These are phyloP conservation scores for Colletotrichum sublineola DNA, from an alignment of 2,329 filamentous ascomycete genomes.

Conservation along the genomic window DNA sequence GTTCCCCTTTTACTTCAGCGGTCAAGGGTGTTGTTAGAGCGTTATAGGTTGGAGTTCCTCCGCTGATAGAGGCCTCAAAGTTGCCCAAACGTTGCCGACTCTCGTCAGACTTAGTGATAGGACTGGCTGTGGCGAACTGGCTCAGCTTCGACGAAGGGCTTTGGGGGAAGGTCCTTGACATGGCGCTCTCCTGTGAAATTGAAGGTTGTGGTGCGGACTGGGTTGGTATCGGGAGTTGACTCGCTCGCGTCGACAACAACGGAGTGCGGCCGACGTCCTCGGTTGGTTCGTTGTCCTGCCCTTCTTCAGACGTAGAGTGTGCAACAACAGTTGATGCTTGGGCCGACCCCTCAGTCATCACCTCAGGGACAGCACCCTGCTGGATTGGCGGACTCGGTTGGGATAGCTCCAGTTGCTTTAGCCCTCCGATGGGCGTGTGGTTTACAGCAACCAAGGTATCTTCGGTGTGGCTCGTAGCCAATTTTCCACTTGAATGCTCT, in stretches of 20 bases:
- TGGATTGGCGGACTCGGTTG: not conserved
- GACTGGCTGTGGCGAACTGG: not conserved
- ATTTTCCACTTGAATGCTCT: not conserved
- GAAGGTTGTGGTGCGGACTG: not conserved
- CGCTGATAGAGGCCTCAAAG: not conserved
- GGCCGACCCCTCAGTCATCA: not conserved
- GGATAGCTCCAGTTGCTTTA: not conserved
- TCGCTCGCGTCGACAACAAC: not conserved
- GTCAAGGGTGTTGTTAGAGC: conserved; percentile 1
- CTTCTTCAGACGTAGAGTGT: conserved; percentile 3
- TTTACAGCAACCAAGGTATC: not conserved
- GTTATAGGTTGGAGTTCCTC: not conserved
- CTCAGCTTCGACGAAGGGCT: conserved; percentile 36
- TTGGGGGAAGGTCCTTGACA: not conserved
- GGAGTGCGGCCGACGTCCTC: not conserved
- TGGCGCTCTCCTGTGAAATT: not conserved
- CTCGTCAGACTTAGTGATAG: not conserved
- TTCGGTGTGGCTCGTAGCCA: not conserved
- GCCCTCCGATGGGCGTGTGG: not conserved
- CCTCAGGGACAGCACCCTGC: not conserved
- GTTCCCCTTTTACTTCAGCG: not conserved
- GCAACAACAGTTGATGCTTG: conserved; percentile 19
- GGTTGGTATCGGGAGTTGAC: not conserved
- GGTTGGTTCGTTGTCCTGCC: not conserved
- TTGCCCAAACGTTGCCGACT: not conserved